Evolutionary conservation across 2,329 filamentous ascomycete species (phyloP).

Genomic region (Trichoderma brevicompactum): DNA sequence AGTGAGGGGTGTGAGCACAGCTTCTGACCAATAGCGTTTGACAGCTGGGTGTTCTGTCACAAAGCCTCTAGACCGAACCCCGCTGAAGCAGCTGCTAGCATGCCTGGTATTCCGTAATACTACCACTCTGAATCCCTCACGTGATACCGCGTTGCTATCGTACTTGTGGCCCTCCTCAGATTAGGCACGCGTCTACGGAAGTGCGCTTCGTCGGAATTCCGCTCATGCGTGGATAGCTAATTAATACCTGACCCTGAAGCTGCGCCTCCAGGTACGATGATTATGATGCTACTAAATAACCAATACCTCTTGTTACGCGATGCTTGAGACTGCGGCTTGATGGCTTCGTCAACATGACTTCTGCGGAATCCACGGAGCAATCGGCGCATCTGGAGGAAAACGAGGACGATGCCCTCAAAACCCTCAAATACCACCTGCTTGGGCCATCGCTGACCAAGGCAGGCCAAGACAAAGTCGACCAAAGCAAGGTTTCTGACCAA

Average conservation of each 20-base stretch:
- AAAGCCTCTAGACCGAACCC: not conserved
- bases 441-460: constrained; percentile 93
- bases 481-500: constrained; percentile 67
- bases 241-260: not conserved
- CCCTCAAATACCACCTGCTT: constrained; percentile 85
- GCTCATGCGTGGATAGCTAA: not conserved
- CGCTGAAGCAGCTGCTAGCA: not conserved
- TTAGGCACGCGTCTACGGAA: not conserved
- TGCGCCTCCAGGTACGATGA: not conserved
- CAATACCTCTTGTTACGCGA: not conserved
- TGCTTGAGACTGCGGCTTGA: not conserved
- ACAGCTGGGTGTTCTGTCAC: constrained; percentile 19
- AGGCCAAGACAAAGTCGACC: constrained; percentile 91
- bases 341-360: constrained; percentile 26
- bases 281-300: not conserved
- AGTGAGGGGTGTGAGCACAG: constrained; percentile 29
- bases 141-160: constrained; percentile 27
- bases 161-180: not conserved
- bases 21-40: constrained; percentile 16
- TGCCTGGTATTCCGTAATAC: not conserved
- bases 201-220: constrained; percentile 9
- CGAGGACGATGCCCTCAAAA: constrained; percentile 50
- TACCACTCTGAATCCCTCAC: constrained; percentile 2
- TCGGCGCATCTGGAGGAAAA: constrained; percentile 24
- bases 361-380: constrained; percentile 25